Conservation (phyloP, 2,329 filamentous ascomycete genomes). For the Rutstroemia sydowiana region DNA sequence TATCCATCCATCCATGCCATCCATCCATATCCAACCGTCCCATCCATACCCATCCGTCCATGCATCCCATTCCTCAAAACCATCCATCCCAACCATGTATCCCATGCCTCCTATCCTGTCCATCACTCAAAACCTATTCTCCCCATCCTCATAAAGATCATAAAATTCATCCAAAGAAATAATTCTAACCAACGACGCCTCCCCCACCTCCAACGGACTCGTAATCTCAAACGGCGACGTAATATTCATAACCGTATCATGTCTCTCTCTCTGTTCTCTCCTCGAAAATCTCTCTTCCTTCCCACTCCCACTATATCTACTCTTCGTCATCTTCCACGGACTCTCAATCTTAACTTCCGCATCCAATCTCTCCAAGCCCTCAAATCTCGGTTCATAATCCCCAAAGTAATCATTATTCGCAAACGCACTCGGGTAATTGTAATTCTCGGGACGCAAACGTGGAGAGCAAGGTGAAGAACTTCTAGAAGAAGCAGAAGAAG, state of each 20-base stretch:
- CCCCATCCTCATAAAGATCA: background rate
- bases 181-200: slow-evolving; percentile 3
- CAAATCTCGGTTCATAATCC: background rate
- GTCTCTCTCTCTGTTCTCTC: too few species aligned
- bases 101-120: too few species aligned
- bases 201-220: background rate
- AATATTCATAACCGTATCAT: background rate
- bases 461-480: background rate
- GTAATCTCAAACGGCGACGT: slow-evolving; percentile 2
- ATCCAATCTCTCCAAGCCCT: background rate
- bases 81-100: too few species aligned
- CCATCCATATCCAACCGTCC: too few species aligned
- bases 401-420: background rate
- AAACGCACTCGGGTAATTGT: too few species aligned
- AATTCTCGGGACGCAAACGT: background rate
- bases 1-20: too few species aligned
- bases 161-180: background rate
- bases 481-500: background rate
- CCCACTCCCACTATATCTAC: background rate
- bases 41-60: too few species aligned
- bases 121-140: background rate
- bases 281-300: too few species aligned
- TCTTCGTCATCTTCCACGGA: background rate
- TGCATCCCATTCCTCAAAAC: too few species aligned
- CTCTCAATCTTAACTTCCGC: background rate